Evolutionary conservation across 2,329 filamentous ascomycete species (phyloP).

Genomic region (Diaporthe citri): DNA sequence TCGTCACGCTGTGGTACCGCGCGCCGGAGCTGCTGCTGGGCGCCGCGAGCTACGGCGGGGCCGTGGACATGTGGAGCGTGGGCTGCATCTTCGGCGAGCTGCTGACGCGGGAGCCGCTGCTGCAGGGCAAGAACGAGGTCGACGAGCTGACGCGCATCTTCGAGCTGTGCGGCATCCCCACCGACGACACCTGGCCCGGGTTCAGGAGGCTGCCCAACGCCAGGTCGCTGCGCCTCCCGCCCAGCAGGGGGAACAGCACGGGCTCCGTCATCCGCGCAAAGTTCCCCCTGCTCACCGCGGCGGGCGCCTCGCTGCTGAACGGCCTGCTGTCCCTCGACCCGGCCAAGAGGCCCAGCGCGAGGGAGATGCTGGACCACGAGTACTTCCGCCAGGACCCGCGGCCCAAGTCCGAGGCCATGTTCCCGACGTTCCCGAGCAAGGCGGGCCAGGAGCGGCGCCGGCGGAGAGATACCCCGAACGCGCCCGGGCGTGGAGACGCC

Average conservation of each 20-base stretch:
- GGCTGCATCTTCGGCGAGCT: conserved; percentile 97
- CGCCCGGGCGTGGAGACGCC: conserved; percentile 81
- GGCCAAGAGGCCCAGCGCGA: conserved; percentile 75
- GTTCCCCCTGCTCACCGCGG: conserved; percentile 84
- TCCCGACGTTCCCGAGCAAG: conserved; percentile 96
- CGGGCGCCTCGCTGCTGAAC: conserved; percentile 78
- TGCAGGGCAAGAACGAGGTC: conserved; percentile 93
- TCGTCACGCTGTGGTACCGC: conserved; percentile 98
- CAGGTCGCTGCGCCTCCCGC: conserved; percentile 78
- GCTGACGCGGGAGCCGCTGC: conserved; percentile 82
- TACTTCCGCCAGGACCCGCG: conserved; percentile 93
- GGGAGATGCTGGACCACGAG: conserved; percentile 79
- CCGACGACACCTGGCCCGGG: conserved; percentile 84
- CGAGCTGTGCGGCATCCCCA: conserved; percentile 87
- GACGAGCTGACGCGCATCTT: conserved; percentile 92
- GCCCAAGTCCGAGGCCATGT: conserved; percentile 91
- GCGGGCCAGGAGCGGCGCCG: conserved; percentile 89
- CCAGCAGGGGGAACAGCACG: conserved; percentile 50
- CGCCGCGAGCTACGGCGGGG: conserved; percentile 77
- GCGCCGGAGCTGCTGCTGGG: conserved; percentile 91
- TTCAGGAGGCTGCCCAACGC: conserved; percentile 92
- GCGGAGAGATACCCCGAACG: conserved; percentile 81
- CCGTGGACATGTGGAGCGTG: conserved; percentile 95
- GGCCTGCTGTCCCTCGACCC: conserved; percentile 83
- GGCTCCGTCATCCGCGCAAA: conserved; percentile 76